A percentile compares a stretch with the other conserved stretches of the same genome.
Evolutionary conservation across 176 grass and related monocot genomes (phyloP).

Genomic region (Aegilops sharonensis): DNA sequence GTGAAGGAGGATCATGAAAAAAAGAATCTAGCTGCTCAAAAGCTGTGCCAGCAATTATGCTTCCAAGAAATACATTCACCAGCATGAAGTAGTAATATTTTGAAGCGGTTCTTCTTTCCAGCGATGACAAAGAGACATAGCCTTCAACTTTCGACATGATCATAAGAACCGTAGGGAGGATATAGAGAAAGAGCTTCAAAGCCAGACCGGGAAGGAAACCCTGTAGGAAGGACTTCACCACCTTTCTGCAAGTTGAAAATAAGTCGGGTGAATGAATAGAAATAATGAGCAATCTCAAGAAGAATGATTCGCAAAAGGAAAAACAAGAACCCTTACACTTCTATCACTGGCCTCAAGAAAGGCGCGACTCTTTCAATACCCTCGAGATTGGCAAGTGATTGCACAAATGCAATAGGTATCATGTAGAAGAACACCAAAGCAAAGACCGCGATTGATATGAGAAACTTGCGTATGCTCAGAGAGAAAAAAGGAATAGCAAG

Average conservation of each 20-base stretch:
- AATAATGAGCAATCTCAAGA: background rate
- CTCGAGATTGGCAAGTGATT: slow-evolving; percentile 99
- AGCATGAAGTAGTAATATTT: slow-evolving; percentile 99
- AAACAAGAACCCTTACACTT: slow-evolving; percentile 54
- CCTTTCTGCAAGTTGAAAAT: slow-evolving; percentile 53
- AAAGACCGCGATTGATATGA: slow-evolving; percentile 82
- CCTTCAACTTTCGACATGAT: slow-evolving; percentile 98
- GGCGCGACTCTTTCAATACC: slow-evolving; percentile 96
- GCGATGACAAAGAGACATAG: slow-evolving; percentile 81
- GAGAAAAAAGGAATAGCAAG: slow-evolving; percentile 96
- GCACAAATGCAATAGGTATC: slow-evolving; percentile 96
- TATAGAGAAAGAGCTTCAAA: slow-evolving; percentile 86
- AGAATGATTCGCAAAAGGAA: slow-evolving; percentile 5
- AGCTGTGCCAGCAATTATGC: slow-evolving; percentile 88
- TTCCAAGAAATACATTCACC: slow-evolving; percentile 94
- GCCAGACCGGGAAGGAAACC: slow-evolving; percentile 94
- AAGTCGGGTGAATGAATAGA: background rate
- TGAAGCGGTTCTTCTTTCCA: slow-evolving; percentile 85
- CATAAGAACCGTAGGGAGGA: slow-evolving; percentile 85
- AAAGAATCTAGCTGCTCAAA: slow-evolving; percentile 90
- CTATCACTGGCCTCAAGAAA: slow-evolving; percentile 84
- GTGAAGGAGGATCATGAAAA: slow-evolving; percentile 69
- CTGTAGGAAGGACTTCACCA: slow-evolving; percentile 89
- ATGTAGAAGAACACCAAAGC: slow-evolving; percentile 93
- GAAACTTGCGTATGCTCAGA: slow-evolving; percentile 78